A percentile compares a stretch with the other conserved stretches of the same genome.
phyloP scores from a whole-genome alignment of 1,284 basidiomycete genomes.

The Cryptococcus wingfieldii region DNA sequence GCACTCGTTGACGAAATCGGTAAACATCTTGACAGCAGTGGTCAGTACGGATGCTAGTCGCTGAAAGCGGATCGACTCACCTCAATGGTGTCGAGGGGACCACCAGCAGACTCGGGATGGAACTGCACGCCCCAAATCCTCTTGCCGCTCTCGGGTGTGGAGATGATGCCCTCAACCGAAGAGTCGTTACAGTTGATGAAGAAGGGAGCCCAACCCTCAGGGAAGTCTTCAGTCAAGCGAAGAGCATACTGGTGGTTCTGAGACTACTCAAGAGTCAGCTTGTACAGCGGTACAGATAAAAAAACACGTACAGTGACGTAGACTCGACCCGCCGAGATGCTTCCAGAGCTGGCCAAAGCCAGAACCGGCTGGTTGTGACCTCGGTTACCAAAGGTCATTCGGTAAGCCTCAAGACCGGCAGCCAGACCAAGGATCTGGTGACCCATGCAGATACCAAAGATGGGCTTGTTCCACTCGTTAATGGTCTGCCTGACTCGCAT shows the following conservation, averaged over 20 bases:
- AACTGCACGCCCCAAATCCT: conserved; percentile 95
- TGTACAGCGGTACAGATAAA: not conserved
- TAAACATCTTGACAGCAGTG: conserved; percentile 66
- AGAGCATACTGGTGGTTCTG: conserved; percentile 97
- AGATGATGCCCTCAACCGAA: conserved; percentile 95
- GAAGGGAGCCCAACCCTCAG: conserved; percentile 90
- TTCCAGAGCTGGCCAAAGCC: conserved; percentile 81
- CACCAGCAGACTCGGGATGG: conserved; percentile 90
- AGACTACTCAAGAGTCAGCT: conserved; percentile 18
- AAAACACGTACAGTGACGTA: conserved; percentile 79
- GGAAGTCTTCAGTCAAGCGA: conserved; percentile 86
- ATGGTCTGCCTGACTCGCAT: conserved; percentile 74
- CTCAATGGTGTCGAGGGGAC: conserved; percentile 88
- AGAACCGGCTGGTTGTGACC: conserved; percentile 99
- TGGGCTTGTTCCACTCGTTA: conserved; percentile 81
- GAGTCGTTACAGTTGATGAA: conserved; percentile 97
- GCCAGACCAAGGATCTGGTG: conserved; percentile 97
- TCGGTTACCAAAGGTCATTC: conserved; percentile 83
- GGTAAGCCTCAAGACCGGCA: conserved; percentile 89
- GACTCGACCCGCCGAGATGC: conserved; percentile 89
- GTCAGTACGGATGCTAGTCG: not conserved
- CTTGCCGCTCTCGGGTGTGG: conserved; percentile 76
- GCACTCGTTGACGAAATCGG: conserved; percentile 80
- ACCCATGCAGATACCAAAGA: conserved; percentile 99
- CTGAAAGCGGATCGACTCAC: conserved; percentile 46